phyloP scores from a whole-genome alignment of 75 land plant genomes.

The Pinus albicaulis region DNA sequence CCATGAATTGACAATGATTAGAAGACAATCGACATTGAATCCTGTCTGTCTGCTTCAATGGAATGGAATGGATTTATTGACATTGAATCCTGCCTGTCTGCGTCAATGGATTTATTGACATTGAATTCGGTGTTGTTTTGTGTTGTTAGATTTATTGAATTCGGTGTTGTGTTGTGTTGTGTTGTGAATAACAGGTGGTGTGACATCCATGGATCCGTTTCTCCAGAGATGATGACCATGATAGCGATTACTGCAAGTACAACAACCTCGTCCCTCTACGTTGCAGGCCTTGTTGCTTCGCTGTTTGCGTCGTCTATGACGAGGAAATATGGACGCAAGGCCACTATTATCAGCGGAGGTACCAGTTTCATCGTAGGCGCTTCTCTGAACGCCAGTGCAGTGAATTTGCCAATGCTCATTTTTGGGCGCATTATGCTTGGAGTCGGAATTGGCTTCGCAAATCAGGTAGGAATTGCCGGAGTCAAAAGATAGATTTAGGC shows the following conservation, averaged over 20 bases:
- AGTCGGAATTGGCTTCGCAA: constrained; percentile 85
- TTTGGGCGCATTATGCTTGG: constrained; percentile 86
- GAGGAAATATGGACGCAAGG: constrained; percentile 49
- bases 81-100: too few species aligned
- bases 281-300: constrained; percentile 75
- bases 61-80: too few species aligned
- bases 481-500: too few species aligned
- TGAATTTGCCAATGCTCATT: constrained; percentile 69
- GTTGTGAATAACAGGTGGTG: constrained; percentile 54
- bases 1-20: too few species aligned
- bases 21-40: too few species aligned
- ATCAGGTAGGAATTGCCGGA: constrained; percentile 46
- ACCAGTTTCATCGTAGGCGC: constrained; percentile 72
- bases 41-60: too few species aligned
- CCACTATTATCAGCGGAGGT: constrained; percentile 65
- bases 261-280: constrained; percentile 76
- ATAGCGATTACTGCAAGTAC: constrained; percentile 86
- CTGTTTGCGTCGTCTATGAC: constrained; percentile 70
- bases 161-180: too few species aligned
- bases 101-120: too few species aligned
- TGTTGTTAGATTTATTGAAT: too few species aligned
- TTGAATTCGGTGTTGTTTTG: too few species aligned
- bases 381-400: constrained; percentile 58
- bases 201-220: too few species aligned
- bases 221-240: constrained; percentile 22